phyloP scores from a whole-genome alignment of 2,329 filamentous ascomycete species.

The Biscogniauxia sp. region DNA sequence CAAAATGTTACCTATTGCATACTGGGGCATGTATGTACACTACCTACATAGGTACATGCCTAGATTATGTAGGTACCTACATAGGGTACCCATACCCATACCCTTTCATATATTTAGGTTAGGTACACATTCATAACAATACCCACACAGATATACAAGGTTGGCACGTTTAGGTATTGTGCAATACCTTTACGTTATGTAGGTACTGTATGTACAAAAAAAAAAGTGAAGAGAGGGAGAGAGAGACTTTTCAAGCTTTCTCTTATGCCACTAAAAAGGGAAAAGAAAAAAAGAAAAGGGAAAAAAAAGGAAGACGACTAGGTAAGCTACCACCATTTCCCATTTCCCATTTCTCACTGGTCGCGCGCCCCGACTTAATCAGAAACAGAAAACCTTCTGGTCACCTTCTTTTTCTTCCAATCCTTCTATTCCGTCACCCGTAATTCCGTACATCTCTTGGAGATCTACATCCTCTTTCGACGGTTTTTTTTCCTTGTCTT shows the following conservation, averaged over 20 bases:
- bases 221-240: neutral
- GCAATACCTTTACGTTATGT: neutral
- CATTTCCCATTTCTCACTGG: neutral
- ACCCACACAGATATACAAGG: neutral
- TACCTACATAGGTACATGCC: neutral
- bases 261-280: neutral
- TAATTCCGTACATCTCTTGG: neutral
- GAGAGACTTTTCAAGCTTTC: neutral
- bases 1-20: neutral
- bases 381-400: constrained; percentile 1
- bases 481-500: neutral
- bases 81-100: no score
- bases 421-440: neutral
- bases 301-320: no score
- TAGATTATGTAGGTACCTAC: neutral
- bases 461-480: neutral
- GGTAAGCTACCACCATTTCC: neutral
- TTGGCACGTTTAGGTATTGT: neutral
- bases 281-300: neutral
- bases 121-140: no score
- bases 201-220: neutral
- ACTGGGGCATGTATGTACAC: neutral
- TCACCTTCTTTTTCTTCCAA: constrained; percentile 1
- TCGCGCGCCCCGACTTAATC: neutral
- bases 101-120: no score